Conservation (phyloP, 2,329 filamentous ascomycete genomes). For the Exophiala lecanii-corni region DNA sequence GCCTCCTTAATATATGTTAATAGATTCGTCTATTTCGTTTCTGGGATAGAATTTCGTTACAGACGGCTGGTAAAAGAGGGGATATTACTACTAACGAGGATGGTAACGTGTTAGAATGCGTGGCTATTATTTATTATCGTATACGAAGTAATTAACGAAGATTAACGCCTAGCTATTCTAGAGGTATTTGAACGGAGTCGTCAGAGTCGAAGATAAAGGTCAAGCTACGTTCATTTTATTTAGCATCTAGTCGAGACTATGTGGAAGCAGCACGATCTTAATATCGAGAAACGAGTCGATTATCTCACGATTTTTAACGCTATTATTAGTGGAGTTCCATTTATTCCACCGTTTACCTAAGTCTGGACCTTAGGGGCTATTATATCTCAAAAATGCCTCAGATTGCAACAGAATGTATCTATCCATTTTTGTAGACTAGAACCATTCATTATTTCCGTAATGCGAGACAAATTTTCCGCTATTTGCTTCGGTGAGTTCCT, state of each 20-base stretch:
- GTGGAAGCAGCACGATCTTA: slow-evolving; percentile 20
- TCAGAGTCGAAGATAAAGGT: slow-evolving; percentile 17
- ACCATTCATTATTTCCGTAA: slow-evolving; percentile 24
- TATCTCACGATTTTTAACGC: slow-evolving; percentile 19
- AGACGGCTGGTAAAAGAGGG: slow-evolving; percentile 19
- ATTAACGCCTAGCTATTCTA: slow-evolving; percentile 16
- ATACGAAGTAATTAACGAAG: slow-evolving; percentile 18
- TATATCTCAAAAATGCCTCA: no score
- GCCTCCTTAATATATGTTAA: slow-evolving; percentile 21
- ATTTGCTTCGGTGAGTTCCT: slow-evolving; percentile 20
- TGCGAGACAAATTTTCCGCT: slow-evolving; percentile 28
- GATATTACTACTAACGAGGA: slow-evolving; percentile 19
- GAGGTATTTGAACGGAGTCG: slow-evolving; percentile 17
- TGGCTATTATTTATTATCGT: slow-evolving; percentile 23
- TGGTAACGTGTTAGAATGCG: slow-evolving; percentile 19
- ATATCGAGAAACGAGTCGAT: slow-evolving; percentile 11
- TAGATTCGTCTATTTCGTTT: slow-evolving; percentile 13
- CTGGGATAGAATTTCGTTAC: slow-evolving; percentile 16
- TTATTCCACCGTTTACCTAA: slow-evolving; percentile 20
- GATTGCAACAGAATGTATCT: no score
- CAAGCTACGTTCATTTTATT: slow-evolving; percentile 20
- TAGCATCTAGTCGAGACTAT: slow-evolving; percentile 18
- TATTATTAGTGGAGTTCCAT: slow-evolving; percentile 17
- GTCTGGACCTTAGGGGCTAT: no score
- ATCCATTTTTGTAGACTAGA: no score